phyloP scores from a whole-genome alignment of 805 yeast species.

The Metschnikowia peoriensis region DNA sequence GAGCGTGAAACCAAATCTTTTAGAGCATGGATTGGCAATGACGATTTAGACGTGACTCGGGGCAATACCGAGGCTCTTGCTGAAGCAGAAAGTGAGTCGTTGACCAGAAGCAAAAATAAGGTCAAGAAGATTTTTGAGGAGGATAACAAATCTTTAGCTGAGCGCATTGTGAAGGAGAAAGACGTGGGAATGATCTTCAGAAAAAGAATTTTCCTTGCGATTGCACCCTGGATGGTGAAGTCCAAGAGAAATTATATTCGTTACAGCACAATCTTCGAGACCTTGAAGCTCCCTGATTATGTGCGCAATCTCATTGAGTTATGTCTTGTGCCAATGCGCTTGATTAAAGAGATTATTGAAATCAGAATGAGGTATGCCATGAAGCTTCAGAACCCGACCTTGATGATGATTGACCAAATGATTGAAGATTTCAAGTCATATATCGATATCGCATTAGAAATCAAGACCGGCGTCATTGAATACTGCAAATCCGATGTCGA shows the following conservation, averaged over 20 bases:
- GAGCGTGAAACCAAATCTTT: conserved; percentile 59
- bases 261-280: conserved; percentile 59
- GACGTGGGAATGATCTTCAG: conserved; percentile 71
- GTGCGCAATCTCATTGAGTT: conserved; percentile 62
- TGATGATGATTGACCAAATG: conserved; percentile 96
- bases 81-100: conserved; percentile 13
- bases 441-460: conserved; percentile 69
- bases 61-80: conserved; percentile 18
- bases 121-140: conserved; percentile 49
- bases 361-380: conserved; percentile 75
- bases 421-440: conserved; percentile 80
- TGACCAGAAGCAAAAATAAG: conserved; percentile 2
- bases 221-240: conserved; percentile 80
- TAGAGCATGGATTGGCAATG: conserved; percentile 81
- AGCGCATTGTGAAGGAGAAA: conserved; percentile 75
- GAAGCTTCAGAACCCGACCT: conserved; percentile 78
- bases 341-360: conserved; percentile 75
- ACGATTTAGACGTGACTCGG: conserved; percentile 62
- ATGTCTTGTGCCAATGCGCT: conserved; percentile 71
- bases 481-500: conserved; percentile 53
- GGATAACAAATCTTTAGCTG: conserved; percentile 70
- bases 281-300: conserved; percentile 71
- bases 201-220: conserved; percentile 61
- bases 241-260: conserved; percentile 70
- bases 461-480: conserved; percentile 63